Conservation (phyloP, 495 filamentous ascomycete species). For the Aspergillus olivimuriae region DNA sequence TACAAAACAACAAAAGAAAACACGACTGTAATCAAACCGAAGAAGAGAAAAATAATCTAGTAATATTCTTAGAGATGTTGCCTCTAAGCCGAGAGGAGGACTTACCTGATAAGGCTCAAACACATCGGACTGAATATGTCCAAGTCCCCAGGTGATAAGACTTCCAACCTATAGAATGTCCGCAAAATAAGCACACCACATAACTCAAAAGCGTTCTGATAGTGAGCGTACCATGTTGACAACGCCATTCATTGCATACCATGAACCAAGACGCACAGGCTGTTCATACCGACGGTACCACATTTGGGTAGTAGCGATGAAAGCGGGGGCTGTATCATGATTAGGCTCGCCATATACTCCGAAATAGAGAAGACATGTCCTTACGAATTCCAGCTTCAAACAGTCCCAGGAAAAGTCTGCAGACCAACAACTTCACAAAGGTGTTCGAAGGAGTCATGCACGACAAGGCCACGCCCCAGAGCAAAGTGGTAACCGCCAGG, state of each 20-base stretch:
- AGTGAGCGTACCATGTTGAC: constrained; percentile 48
- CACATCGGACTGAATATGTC: constrained; percentile 46
- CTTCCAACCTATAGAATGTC: constrained; percentile 27
- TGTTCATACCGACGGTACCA: constrained; percentile 58
- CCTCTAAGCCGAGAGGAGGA: too few relatives aligned
- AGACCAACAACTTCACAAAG: constrained; percentile 49
- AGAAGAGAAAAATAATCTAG: constrained; percentile 51
- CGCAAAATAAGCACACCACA: constrained; percentile 3
- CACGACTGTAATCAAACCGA: constrained; percentile 45
- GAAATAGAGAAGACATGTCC: too few relatives aligned
- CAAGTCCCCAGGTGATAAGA: constrained; percentile 53
- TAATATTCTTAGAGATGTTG: not conserved
- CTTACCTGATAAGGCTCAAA: constrained; percentile 51
- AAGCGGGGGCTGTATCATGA: constrained; percentile 43
- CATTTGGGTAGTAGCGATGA: constrained; percentile 56
- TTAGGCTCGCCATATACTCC: not conserved
- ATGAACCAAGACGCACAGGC: constrained; percentile 49
- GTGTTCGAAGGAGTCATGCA: constrained; percentile 50
- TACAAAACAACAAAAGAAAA: constrained; percentile 41
- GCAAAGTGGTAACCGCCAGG: constrained; percentile 49
- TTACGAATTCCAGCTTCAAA: constrained; percentile 50
- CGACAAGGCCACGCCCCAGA: constrained; percentile 52
- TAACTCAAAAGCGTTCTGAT: too few relatives aligned
- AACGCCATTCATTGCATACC: constrained; percentile 56
- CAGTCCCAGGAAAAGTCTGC: constrained; percentile 55